Base-by-base conservation (phyloP, 148 eudicot species). In the Dianthus caryophyllus region DNA sequence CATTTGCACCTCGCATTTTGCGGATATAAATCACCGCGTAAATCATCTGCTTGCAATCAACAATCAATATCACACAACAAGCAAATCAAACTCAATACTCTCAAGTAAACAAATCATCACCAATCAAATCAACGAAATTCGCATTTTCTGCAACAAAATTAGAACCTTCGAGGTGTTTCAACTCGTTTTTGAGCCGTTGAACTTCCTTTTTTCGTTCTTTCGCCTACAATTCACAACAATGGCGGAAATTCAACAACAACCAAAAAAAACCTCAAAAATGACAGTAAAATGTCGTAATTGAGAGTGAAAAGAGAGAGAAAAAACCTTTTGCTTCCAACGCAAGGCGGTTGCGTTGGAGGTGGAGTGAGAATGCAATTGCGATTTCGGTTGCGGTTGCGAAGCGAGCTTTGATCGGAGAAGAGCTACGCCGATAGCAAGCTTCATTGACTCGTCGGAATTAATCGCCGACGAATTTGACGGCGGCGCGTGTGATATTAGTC, bases 251-350 rank as follows among this genome's bases (percentile, higher is more conserved):
- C n/a, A n/a, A n/a, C n/a, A n/a, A n/a, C n/a, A n/a, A n/a, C n/a
- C n/a, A n/a, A n/a, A n/a, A n/a, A n/a, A n/a, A 33, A 33, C 4
- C 38, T 33, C 3, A 33, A 33, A 33, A 33, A 33, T 33, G 38
- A 33, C 38, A 33, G 38, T 33, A 33, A 7, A 2, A 33, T 33
- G 7, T 2, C 7, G 38, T 33, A 31, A 26, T 8, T 18, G 29
- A 47, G 38, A 18, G 7, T 16, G 12, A 22, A 39, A 20, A 22
- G 20, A 50, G 51, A 36, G 57, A 58, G 58, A 49, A 48, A 68
- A 55, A 29, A 86, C 98, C 91, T 92, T 92, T 41, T 73, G 86
- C 73, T 82, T 92, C 98, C 96, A 92, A 58, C 82, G 92, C 24
- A 76, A 78, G 57, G 79, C 72, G n/a, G n/a, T n/a, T n/a, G n/a